Base-by-base conservation (phyloP, 1,284 basidiomycete species). In the Ustilago bromivora region DNA sequence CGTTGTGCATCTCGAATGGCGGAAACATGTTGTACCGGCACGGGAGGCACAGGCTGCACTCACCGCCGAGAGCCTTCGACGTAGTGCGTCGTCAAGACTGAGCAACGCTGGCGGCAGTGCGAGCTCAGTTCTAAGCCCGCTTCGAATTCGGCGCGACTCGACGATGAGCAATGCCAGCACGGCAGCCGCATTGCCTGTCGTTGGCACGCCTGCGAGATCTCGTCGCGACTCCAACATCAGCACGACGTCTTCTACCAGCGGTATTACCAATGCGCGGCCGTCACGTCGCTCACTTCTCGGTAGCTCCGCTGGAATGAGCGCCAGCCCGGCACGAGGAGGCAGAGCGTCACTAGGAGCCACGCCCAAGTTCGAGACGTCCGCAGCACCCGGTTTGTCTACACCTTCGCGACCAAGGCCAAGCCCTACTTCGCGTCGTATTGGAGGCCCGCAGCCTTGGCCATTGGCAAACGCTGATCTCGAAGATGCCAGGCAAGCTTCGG, bases 1-100 rank as follows among this genome's bases (percentile, higher is more conserved):
- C 35, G 94, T 96, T 68, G 87, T 96, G 49, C 94, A 95, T 77
- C 88, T 96, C 3, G 92, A 94, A 86, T 96, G 94, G 94, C 91
- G 91, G 66, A 92, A 94, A 85, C 90, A 89, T 41, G 66, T 84
- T n/a, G 79, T 78, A 34, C 71, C 79, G 12, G 64, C 55, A 5
- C 55, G 41, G 10, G 66, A 75, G 10, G 57, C 67, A 12, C 59
- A 66, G 17, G 19, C 59, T 11, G 46, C 61, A 11, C 56, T 71
- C 28, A 66, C 73, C 0, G 69, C 65, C 13, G 66, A 76, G 12
- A 62, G 52, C 19, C 59, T 76, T 31, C 68, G 73, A 36, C 57
- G 69, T 23, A 71, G 61, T 35, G 66, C 66, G 1, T 71, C 74
- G 0, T 76, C 69, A n/a, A 65, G 74, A 8, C 57, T 76, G 36